Percentiles rank a stretch among this genome's conserved stretches.
phyloP scores from a whole-genome alignment of 352 stramenopile species.

The Globisporangium viniferum region DNA sequence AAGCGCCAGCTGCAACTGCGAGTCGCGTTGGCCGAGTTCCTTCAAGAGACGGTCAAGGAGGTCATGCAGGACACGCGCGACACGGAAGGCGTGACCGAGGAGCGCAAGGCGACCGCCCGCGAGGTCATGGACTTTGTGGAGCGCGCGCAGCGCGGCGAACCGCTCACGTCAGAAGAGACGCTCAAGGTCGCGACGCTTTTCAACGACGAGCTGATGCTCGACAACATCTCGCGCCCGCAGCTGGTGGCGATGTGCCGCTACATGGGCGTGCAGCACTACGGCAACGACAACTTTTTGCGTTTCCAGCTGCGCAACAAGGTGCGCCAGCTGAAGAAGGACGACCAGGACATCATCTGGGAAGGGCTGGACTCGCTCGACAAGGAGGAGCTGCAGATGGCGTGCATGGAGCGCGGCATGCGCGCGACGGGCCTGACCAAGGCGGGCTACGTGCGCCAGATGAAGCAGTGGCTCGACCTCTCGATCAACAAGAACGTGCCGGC shows the following conservation, averaged over 20 bases:
- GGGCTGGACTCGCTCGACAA: constrained; percentile 97
- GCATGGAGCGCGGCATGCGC: constrained; percentile 97
- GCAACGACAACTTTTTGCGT: constrained; percentile 93
- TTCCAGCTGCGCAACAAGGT: constrained; percentile 95
- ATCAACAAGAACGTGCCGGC: constrained; percentile 99
- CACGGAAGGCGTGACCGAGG: constrained; percentile 75
- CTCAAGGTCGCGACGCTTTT: constrained; percentile 93
- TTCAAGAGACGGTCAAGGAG: constrained; percentile 96
- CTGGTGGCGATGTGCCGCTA: constrained; percentile 97
- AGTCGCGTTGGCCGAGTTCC: constrained; percentile 95
- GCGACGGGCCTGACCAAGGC: constrained; percentile 95
- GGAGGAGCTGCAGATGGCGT: constrained; percentile 96
- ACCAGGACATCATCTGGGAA: constrained; percentile 99
- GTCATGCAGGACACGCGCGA: constrained; percentile 81
- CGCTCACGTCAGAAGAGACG: constrained; percentile 76
- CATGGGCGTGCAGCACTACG: constrained; percentile 96
- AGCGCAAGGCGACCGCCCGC: constrained; percentile 68
- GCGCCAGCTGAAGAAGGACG: constrained; percentile 95
- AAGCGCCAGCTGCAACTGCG: constrained; percentile 96
- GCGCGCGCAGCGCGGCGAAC: constrained; percentile 70
- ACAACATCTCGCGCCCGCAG: constrained; percentile 97
- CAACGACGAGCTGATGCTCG: constrained; percentile 97
- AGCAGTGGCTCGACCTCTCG: constrained; percentile 97
- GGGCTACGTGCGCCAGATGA: constrained; percentile 93
- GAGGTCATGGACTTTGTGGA: constrained; percentile 87